Base-by-base conservation (phyloP, 352 stramenopile species). In the Phytophthora nicotianae region DNA sequence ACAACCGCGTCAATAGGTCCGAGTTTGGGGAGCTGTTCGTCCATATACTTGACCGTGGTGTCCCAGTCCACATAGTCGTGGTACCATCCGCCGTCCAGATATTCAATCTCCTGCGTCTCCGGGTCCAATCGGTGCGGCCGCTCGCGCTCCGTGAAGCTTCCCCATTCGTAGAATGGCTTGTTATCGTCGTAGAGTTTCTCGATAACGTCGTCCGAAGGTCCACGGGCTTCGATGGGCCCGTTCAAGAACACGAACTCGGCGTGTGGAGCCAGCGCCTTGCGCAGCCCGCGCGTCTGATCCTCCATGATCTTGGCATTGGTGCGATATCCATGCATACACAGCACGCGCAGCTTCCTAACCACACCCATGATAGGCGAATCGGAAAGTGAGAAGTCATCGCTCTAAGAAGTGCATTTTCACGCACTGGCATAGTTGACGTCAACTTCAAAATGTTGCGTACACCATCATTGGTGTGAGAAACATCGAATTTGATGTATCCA, bases 291-390 rank as follows among this genome's bases (percentile, higher is more conserved):
- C 23, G 70, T 81, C 58, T 90, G 81, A 57, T 81, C 74, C 24
- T 65, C 27, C 75, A 90, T 87, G 17, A 88, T 73, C 23, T 55
- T 60, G 17, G 40, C 50, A 24, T 89, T 91, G 45, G 82, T 86
- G 51, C 78, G 75, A 43, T 72, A 87, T 21, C 82, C 79, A 40
- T 91, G 82, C 58, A 90, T 76, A 50, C 75, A 89, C 37, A 90
- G 58, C 41, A 89, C 70, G 29, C 79, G 81, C 19, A 90, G 55
- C 53, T 70, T 70, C 66, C 26, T 72, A 41, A 32, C 41, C 10
- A 57, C 41, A 29, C 45, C 57, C 54, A 68, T 68, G 35, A 7
- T 26, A 41, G 33, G 27, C 4, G 14, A 58, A 62, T 61, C 13
- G 23, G 50, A 58, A 38, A 58, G 19, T 50, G 32, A 37, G n/a